Evolutionary conservation across 1,284 basidiomycete genomes (phyloP).

Genomic region (Puccinia polysora): DNA sequence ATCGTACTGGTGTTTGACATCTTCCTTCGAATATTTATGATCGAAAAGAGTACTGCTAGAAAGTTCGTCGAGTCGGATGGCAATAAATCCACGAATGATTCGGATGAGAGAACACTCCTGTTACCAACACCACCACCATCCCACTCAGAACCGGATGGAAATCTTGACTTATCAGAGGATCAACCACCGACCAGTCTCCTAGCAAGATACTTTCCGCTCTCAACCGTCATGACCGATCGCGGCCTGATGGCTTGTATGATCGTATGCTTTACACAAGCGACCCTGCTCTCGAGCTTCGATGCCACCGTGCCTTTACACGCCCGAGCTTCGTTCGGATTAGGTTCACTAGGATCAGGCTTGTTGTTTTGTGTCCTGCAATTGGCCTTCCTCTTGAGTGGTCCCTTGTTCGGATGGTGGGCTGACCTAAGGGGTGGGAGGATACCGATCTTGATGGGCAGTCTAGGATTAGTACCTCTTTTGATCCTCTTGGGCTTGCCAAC

Average conservation of each 20-base stretch:
- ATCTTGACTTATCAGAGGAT: no score
- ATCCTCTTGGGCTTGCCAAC: background rate
- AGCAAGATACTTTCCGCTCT: slow-evolving; percentile 6
- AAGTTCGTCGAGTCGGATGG: no score
- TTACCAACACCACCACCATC: no score
- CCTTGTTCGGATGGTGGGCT: background rate
- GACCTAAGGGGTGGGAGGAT: background rate
- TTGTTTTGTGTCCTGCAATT: slow-evolving; percentile 6
- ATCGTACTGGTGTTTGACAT: slow-evolving; percentile 2
- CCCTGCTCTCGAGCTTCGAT: background rate
- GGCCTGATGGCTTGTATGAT: background rate
- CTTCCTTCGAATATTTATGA: background rate
- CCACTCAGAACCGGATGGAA: no score
- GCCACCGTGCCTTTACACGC: slow-evolving; percentile 5
- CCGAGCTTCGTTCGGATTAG: background rate
- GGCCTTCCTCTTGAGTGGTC: background rate
- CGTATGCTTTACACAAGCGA: slow-evolving; percentile 3
- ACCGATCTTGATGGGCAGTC: background rate
- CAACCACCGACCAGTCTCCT: no score
- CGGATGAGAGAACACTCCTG: background rate
- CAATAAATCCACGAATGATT: no score
- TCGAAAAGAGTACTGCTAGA: no score
- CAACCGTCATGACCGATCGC: background rate
- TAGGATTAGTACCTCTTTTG: background rate
- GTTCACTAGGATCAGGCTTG: background rate